Conservation (phyloP, 2,329 filamentous ascomycete genomes). For the Eurotiales sp. region DNA sequence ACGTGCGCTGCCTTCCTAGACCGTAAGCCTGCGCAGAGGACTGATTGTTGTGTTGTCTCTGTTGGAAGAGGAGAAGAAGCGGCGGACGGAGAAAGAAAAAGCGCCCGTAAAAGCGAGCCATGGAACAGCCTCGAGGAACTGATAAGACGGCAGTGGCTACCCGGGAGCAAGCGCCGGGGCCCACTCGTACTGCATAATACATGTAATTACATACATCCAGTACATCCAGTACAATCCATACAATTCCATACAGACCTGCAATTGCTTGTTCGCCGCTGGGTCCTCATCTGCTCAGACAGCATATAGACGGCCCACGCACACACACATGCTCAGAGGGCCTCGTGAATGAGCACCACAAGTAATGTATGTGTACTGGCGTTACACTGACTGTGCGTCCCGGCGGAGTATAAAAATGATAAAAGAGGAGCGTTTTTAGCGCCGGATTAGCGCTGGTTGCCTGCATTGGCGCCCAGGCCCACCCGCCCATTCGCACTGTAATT, state of each 20-base stretch:
- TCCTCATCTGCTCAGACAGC: too few species aligned
- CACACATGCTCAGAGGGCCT: too few species aligned
- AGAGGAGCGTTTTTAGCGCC: constrained; percentile 4
- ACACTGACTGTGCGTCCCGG: too few species aligned
- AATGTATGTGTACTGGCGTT: too few species aligned
- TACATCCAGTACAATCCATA: too few species aligned
- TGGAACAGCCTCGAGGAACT: background rate
- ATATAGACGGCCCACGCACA: too few species aligned
- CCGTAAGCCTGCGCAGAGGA: background rate
- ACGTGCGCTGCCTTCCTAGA: constrained; percentile 14
- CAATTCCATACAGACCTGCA: too few species aligned
- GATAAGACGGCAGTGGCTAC: background rate
- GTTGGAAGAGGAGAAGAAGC: too few species aligned
- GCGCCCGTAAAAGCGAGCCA: too few species aligned
- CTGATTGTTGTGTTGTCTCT: background rate
- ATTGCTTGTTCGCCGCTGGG: too few species aligned
- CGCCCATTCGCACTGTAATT: constrained; percentile 14
- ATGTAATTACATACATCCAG: background rate
- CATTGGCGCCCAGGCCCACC: background rate
- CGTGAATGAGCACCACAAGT: too few species aligned
- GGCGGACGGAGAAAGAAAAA: too few species aligned
- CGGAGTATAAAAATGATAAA: constrained; percentile 4
- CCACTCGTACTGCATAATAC: background rate
- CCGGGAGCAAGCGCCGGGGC: background rate
- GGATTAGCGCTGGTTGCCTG: constrained; percentile 4